phyloP scores from a whole-genome alignment of 2,329 filamentous ascomycete genomes.

The Emmonsia crescens region DNA sequence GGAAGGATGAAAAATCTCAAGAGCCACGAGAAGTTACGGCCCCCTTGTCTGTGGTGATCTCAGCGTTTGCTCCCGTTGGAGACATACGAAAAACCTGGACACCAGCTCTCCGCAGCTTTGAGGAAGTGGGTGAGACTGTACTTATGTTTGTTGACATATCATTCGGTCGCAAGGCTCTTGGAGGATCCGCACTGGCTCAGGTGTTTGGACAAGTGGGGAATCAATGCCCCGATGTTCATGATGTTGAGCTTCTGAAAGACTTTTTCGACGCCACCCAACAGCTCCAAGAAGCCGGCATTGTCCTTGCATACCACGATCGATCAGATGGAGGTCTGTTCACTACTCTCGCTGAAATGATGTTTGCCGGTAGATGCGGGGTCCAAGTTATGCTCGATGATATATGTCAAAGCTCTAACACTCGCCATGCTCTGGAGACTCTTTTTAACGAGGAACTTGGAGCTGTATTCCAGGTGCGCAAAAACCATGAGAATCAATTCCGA shows the following conservation, averaged over 20 bases:
- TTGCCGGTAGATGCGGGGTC: slow-evolving; percentile 81
- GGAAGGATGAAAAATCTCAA: slow-evolving; percentile 60
- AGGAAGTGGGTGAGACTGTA: slow-evolving; percentile 80
- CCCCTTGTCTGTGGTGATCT: slow-evolving; percentile 81
- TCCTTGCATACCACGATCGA: slow-evolving; percentile 88
- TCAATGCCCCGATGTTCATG: slow-evolving; percentile 74
- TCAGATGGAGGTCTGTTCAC: slow-evolving; percentile 90
- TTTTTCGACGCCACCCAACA: slow-evolving; percentile 79
- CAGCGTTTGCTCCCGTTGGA: slow-evolving; percentile 76
- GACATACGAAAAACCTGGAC: slow-evolving; percentile 87
- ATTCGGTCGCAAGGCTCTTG: slow-evolving; percentile 66
- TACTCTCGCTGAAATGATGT: slow-evolving; percentile 93
- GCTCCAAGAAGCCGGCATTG: slow-evolving; percentile 56
- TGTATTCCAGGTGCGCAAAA: slow-evolving; percentile 85
- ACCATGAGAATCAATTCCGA: slow-evolving; percentile 74
- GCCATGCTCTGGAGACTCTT: slow-evolving; percentile 61
- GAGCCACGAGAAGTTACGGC: slow-evolving; percentile 78
- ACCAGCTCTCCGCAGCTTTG: slow-evolving; percentile 67
- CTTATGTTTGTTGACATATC: slow-evolving; percentile 88
- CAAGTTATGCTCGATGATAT: slow-evolving; percentile 70
- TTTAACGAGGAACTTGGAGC: slow-evolving; percentile 97
- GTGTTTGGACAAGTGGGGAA: slow-evolving; percentile 77
- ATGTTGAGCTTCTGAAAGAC: slow-evolving; percentile 69
- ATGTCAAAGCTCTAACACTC: slow-evolving; percentile 48
- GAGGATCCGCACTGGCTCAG: slow-evolving; percentile 85